These are phyloP conservation scores for Cajanus cajan DNA, from an alignment of 306 rosid species.

Conservation along the genomic window DNA sequence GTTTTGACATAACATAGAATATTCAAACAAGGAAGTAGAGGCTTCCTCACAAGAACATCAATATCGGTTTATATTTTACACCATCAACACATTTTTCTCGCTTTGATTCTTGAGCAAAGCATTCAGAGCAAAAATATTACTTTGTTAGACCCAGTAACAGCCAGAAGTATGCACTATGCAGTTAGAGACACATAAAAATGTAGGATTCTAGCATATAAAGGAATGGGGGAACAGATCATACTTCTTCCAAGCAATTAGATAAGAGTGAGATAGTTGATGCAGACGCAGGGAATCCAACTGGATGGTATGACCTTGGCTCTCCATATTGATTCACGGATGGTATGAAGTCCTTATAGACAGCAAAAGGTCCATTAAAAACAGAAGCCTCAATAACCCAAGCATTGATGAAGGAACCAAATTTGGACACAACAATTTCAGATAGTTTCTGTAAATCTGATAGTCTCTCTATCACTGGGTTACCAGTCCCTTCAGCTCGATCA, in stretches of 20 bases:
- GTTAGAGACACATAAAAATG: not conserved
- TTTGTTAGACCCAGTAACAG: not conserved
- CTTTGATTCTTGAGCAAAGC: not conserved
- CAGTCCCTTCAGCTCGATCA: constrained; percentile 71
- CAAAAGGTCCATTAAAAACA: constrained; percentile 72
- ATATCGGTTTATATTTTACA: not conserved
- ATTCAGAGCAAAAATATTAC: not conserved
- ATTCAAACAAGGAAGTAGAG: no score
- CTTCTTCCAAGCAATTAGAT: constrained; percentile 63
- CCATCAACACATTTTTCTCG: not conserved
- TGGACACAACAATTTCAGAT: constrained; percentile 68
- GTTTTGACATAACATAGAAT: no score
- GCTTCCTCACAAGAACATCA: not conserved
- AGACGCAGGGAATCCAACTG: constrained; percentile 70
- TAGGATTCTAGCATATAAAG: not conserved
- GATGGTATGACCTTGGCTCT: constrained; percentile 66
- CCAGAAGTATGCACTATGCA: not conserved
- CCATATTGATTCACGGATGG: constrained; percentile 70
- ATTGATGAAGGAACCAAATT: constrained; percentile 65
- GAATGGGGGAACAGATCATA: constrained; percentile 21
- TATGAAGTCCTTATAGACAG: constrained; percentile 72
- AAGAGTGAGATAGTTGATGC: constrained; percentile 50
- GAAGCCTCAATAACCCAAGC: constrained; percentile 91
- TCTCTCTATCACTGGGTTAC: constrained; percentile 74
- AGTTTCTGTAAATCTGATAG: constrained; percentile 63